These are phyloP conservation scores for Aspergillus bertholletiae DNA, from an alignment of 495 filamentous ascomycete genomes.

Conservation along the genomic window DNA sequence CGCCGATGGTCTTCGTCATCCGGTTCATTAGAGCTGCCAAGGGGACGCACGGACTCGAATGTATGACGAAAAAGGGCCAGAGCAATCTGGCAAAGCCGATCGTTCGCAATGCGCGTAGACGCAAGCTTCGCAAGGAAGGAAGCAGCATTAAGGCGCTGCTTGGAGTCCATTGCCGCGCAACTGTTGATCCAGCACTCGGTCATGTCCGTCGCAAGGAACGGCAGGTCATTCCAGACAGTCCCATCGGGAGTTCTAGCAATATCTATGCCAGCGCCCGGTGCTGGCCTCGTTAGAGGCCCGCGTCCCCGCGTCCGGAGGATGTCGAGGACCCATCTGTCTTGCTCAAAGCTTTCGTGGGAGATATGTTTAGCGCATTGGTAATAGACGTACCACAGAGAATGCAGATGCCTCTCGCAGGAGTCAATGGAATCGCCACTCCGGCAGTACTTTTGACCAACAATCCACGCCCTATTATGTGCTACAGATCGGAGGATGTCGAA, in stretches of 20 bases:
- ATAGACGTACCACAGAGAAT: constrained; percentile 6
- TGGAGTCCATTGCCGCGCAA: constrained; percentile 1
- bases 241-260: constrained; percentile 1
- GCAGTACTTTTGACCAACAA: constrained; percentile 1
- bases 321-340: constrained; percentile 6
- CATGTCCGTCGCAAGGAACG: constrained; percentile 6
- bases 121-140: constrained; percentile 7
- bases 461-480: constrained; percentile 7
- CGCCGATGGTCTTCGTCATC: background rate
- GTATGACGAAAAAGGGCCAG: constrained; percentile 4
- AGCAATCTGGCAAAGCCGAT: constrained; percentile 7
- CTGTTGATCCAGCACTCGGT: constrained; percentile 8
- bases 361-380: constrained; percentile 3
- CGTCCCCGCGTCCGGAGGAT: constrained; percentile 5
- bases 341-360: constrained; percentile 7
- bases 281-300: constrained; percentile 7
- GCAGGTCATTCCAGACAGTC: constrained; percentile 7
- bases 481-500: constrained; percentile 3
- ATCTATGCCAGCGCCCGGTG: constrained; percentile 2
- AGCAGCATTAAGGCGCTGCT: constrained; percentile 5
- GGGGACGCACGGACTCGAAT: background rate
- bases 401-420: background rate
- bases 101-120: background rate
- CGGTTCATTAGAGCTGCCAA: background rate
- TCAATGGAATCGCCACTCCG: constrained; percentile 4